Evolutionary conservation across 2,329 filamentous ascomycete genomes (phyloP).

Genomic region (Sporothrix euskadiensis): DNA sequence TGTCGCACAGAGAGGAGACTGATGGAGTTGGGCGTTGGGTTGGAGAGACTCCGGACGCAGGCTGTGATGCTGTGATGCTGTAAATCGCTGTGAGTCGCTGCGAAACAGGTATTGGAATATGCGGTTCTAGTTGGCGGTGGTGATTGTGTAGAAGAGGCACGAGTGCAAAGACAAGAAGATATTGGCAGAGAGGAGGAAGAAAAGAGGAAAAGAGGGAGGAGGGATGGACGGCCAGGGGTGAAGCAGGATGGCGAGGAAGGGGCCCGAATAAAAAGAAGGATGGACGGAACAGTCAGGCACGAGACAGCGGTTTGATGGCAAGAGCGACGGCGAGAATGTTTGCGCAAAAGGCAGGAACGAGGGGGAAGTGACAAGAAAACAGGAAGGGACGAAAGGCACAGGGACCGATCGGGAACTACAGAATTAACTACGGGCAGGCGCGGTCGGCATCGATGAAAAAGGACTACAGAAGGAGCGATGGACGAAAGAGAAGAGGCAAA

Average conservation of each 20-base stretch:
- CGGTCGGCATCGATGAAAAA: not conserved
- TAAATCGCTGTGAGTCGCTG: not conserved
- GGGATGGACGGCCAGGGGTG: not conserved
- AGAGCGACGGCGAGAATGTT: slow-evolving; percentile 1
- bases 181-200: not conserved
- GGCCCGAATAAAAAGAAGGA: not conserved
- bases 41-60: slow-evolving; percentile 9
- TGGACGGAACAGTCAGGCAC: not conserved
- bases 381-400: not conserved
- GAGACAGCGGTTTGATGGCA: not conserved
- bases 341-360: not conserved
- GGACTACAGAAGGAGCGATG: not conserved
- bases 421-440: slow-evolving; percentile 19
- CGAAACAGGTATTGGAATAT: not conserved
- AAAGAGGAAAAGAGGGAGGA: not conserved
- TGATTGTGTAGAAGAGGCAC: not conserved
- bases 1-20: not conserved
- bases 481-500: slow-evolving; percentile 13
- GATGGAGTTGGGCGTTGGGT: not conserved
- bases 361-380: not conserved
- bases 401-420: slow-evolving; percentile 15
- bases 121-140: not conserved
- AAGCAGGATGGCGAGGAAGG: not conserved
- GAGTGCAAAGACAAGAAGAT: not conserved
- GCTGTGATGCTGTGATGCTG: not conserved